These are phyloP conservation scores for Teunomyces aglyptinius DNA, from an alignment of 805 yeast genomes.

Conservation along the genomic window DNA sequence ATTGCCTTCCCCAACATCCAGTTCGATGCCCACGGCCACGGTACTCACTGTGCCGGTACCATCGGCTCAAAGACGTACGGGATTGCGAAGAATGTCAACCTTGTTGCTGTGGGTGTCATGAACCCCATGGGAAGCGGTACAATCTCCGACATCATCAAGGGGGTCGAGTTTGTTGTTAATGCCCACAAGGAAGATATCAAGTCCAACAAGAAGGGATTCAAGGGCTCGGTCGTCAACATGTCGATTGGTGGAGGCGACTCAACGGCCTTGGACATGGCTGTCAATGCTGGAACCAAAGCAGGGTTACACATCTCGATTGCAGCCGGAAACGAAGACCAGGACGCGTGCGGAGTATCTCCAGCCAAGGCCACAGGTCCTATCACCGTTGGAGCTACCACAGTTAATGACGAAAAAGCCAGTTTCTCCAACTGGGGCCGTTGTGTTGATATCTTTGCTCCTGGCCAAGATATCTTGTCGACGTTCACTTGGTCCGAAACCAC, in stretches of 20 bases:
- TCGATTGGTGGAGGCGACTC: conserved; percentile 93
- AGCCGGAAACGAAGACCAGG: conserved; percentile 92
- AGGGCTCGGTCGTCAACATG: conserved; percentile 89
- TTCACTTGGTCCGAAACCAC: conserved; percentile 81
- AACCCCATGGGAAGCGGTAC: conserved; percentile 39
- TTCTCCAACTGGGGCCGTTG: conserved; percentile 95
- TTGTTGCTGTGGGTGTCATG: conserved; percentile 44
- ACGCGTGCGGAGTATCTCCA: conserved; percentile 91
- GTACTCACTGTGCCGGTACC: conserved; percentile 91
- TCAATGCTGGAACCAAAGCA: conserved; percentile 82
- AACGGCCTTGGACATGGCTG: conserved; percentile 81
- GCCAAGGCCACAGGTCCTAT: conserved; percentile 82
- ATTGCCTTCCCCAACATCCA: conserved; percentile 40
- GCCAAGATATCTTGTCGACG: conserved; percentile 82
- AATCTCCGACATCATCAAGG: conserved; percentile 42
- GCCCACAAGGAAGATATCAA: conserved; percentile 38
- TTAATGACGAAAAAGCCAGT: conserved; percentile 86
- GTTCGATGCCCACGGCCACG: conserved; percentile 80
- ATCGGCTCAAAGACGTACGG: conserved; percentile 81
- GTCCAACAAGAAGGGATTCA: conserved; percentile 60
- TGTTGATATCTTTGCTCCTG: conserved; percentile 97
- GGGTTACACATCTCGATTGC: conserved; percentile 95
- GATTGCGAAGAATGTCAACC: conserved; percentile 61
- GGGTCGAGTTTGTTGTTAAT: conserved; percentile 45
- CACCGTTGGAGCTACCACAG: conserved; percentile 93